A percentile compares a stretch with the other conserved stretches of the same genome.
Conservation (phyloP, 2,329 filamentous ascomycete species). For the Neopestalotiopsis sp. region DNA sequence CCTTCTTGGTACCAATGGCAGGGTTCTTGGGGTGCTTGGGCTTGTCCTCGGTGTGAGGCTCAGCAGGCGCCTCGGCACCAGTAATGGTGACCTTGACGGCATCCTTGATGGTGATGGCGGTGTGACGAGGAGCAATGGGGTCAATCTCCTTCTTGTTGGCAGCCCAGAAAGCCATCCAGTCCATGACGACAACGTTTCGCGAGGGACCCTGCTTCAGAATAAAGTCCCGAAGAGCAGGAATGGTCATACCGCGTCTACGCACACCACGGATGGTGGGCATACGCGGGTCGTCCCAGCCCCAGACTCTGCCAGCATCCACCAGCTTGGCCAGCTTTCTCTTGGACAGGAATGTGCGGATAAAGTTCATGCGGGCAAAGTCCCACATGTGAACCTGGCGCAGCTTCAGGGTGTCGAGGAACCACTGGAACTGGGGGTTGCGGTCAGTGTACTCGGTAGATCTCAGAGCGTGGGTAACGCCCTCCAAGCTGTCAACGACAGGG, state of each 20-base stretch:
- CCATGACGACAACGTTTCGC: slow-evolving; percentile 83
- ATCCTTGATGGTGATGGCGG: slow-evolving; percentile 72
- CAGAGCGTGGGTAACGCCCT: slow-evolving; percentile 84
- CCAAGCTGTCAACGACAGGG: slow-evolving; percentile 78
- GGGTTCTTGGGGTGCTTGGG: slow-evolving; percentile 91
- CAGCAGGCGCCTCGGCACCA: slow-evolving; percentile 69
- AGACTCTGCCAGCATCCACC: slow-evolving; percentile 76
- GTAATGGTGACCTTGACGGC: slow-evolving; percentile 73
- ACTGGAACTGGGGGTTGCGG: slow-evolving; percentile 84
- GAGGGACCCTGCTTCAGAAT: slow-evolving; percentile 85
- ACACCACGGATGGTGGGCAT: slow-evolving; percentile 87
- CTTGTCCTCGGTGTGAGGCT: slow-evolving; percentile 72
- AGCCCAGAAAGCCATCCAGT: slow-evolving; percentile 78
- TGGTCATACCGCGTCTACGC: slow-evolving; percentile 77
- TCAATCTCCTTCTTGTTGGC: slow-evolving; percentile 85
- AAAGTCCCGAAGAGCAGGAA: slow-evolving; percentile 80
- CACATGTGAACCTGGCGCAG: slow-evolving; percentile 82
- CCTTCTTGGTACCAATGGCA: slow-evolving; percentile 83
- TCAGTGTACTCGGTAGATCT: slow-evolving; percentile 88
- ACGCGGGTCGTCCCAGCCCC: slow-evolving; percentile 85
- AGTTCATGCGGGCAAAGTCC: slow-evolving; percentile 86
- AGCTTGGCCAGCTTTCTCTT: slow-evolving; percentile 88
- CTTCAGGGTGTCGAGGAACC: slow-evolving; percentile 77
- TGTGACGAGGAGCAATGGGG: slow-evolving; percentile 75
- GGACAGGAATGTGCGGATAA: slow-evolving; percentile 80